Evolutionary conservation across 148 eudicot genomes (phyloP).

Genomic region (Vaccinium darrowii): DNA sequence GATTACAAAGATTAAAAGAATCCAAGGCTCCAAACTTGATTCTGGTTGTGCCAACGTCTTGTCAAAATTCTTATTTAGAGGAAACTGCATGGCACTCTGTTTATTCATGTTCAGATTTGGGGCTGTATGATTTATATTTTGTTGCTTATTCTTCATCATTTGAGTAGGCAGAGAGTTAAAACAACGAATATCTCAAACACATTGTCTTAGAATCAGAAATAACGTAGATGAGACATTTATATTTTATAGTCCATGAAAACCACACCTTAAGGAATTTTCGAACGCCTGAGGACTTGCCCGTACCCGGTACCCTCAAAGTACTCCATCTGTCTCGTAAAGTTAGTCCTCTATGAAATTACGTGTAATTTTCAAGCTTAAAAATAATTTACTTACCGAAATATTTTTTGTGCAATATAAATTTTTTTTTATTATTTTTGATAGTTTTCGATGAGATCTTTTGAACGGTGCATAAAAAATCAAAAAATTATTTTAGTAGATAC

Average conservation of each 20-base stretch:
- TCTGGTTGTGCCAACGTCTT: background rate
- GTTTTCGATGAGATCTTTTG: no score
- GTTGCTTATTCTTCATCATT: conserved; percentile 5
- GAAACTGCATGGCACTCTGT: no score
- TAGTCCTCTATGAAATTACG: no score
- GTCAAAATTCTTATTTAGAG: background rate
- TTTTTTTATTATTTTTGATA: no score
- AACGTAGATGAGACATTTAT: background rate
- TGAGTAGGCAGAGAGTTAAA: conserved; percentile 19
- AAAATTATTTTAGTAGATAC: no score
- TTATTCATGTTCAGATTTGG: background rate
- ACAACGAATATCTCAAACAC: background rate
- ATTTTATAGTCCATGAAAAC: background rate
- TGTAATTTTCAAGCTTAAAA: no score
- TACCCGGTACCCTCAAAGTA: background rate
- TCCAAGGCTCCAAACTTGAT: background rate
- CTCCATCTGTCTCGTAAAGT: no score
- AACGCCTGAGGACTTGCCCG: conserved; percentile 1
- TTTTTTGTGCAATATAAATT: no score
- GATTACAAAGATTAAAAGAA: no score
- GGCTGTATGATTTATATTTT: background rate
- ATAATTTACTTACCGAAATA: no score
- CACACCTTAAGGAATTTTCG: conserved; percentile 3
- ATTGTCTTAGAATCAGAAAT: background rate
- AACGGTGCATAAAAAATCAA: no score